Percentiles rank a stretch among this genome's conserved stretches.
phyloP scores from a whole-genome alignment of 805 yeast species.

The Yamadazyma kitorensis region DNA sequence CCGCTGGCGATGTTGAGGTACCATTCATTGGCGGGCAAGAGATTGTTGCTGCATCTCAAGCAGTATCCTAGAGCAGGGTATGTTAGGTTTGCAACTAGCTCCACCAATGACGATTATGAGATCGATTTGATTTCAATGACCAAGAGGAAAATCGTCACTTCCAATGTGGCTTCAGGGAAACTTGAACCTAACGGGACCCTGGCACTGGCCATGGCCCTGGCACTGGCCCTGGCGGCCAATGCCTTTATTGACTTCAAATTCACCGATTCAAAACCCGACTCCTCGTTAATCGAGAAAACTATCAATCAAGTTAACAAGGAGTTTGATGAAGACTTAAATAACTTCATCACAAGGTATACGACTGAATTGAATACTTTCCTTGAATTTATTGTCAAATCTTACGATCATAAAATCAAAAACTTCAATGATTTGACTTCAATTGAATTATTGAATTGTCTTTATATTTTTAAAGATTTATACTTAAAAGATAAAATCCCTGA shows the following conservation, averaged over 20 bases:
- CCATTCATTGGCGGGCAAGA: no score
- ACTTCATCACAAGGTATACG: conserved; percentile 18
- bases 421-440: conserved; percentile 23
- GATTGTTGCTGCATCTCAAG: no score
- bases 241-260: conserved; percentile 4
- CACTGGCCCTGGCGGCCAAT: neutral
- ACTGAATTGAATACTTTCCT: conserved; percentile 19
- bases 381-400: conserved; percentile 19
- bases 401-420: conserved; percentile 18
- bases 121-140: conserved; percentile 22
- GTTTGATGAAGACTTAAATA: conserved; percentile 7
- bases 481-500: conserved; percentile 15
- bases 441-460: conserved; percentile 25
- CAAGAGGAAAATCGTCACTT: conserved; percentile 11
- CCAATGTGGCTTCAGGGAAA: neutral
- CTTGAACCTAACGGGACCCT: conserved; percentile 24
- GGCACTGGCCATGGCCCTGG: conserved; percentile 26
- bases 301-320: conserved; percentile 6
- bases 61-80: no score
- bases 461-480: conserved; percentile 23
- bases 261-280: conserved; percentile 3
- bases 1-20: no score
- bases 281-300: conserved; percentile 5
- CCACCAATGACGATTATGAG: conserved; percentile 17
- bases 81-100: conserved; percentile 12